Percentiles rank a stretch among this genome's conserved stretches.
Evolutionary conservation across 2,329 filamentous ascomycete species (phyloP).

Genomic region (Diaporthe vexans): DNA sequence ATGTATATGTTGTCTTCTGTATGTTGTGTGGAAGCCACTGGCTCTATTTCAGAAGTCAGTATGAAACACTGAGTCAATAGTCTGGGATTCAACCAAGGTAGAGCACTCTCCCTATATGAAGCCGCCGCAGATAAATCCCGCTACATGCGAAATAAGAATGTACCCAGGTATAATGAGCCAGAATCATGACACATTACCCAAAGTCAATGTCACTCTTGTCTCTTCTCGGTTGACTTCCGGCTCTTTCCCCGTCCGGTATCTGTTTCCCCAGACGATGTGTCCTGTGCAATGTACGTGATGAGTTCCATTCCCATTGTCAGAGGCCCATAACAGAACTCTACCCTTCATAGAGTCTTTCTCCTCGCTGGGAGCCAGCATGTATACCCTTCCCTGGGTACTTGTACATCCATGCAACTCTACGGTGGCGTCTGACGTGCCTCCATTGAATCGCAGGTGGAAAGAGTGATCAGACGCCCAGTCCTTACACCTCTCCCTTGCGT

Average conservation of each 20-base stretch:
- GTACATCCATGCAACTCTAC: background rate
- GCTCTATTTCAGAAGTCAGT: no score
- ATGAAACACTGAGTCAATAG: no score
- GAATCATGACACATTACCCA: background rate
- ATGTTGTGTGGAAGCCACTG: background rate
- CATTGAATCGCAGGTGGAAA: background rate
- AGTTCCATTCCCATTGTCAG: background rate
- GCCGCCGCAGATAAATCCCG: no score
- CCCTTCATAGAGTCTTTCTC: background rate
- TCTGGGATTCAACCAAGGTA: no score
- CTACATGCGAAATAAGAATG: no score
- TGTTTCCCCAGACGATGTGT: background rate
- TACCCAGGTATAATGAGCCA: background rate
- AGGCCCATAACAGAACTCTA: background rate
- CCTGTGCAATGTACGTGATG: constrained; percentile 7
- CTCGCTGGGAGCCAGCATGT: background rate
- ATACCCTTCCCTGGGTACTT: background rate
- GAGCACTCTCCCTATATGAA: no score
- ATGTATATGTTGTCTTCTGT: background rate
- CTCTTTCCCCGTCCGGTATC: background rate
- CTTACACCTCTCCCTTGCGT: background rate
- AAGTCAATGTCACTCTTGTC: background rate
- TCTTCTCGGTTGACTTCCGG: background rate
- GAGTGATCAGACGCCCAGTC: background rate
- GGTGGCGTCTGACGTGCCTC: background rate